phyloP scores from a whole-genome alignment of 495 filamentous ascomycete genomes.

The Penicillium cosmopolitanum region DNA sequence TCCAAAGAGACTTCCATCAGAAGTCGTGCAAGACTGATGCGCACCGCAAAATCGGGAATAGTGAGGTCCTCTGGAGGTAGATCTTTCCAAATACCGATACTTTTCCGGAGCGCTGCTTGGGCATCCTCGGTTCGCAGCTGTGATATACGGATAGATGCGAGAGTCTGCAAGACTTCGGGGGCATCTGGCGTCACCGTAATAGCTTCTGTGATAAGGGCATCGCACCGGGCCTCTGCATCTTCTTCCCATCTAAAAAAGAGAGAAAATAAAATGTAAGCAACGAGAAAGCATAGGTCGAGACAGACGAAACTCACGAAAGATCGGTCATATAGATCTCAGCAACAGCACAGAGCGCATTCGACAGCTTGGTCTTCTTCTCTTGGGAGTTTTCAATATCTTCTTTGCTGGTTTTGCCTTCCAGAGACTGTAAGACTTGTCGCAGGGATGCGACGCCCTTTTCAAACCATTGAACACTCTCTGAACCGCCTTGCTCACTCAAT shows the following conservation, averaged over 20 bases:
- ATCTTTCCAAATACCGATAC: slow-evolving; percentile 78
- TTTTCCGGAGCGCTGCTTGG: slow-evolving; percentile 70
- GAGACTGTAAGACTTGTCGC: slow-evolving; percentile 62
- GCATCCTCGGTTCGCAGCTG: slow-evolving; percentile 80
- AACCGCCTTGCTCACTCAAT: slow-evolving; percentile 82
- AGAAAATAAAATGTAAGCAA: not conserved
- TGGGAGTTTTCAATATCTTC: slow-evolving; percentile 50
- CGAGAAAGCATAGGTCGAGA: not conserved
- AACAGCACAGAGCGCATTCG: slow-evolving; percentile 84
- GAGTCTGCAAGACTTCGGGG: slow-evolving; percentile 86
- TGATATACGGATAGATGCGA: slow-evolving; percentile 91
- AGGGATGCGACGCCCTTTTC: slow-evolving; percentile 77
- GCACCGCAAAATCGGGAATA: slow-evolving; percentile 80
- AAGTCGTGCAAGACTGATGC: slow-evolving; percentile 81
- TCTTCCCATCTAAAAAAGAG: slow-evolving; percentile 68
- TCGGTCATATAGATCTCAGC: slow-evolving; percentile 99
- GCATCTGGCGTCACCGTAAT: slow-evolving; percentile 72
- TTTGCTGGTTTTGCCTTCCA: slow-evolving; percentile 42
- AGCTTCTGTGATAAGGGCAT: slow-evolving; percentile 83
- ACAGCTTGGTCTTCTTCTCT: slow-evolving; percentile 78
- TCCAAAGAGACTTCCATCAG: slow-evolving; percentile 90
- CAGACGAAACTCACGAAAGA: slow-evolving; percentile 57
- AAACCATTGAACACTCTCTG: slow-evolving; percentile 85
- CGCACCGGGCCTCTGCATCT: slow-evolving; percentile 84
- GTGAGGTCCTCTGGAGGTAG: slow-evolving; percentile 62